Percentiles rank a stretch among this genome's conserved stretches.
phyloP scores from a whole-genome alignment of 1,284 basidiomycete species.

The Pholiota adiposa region DNA sequence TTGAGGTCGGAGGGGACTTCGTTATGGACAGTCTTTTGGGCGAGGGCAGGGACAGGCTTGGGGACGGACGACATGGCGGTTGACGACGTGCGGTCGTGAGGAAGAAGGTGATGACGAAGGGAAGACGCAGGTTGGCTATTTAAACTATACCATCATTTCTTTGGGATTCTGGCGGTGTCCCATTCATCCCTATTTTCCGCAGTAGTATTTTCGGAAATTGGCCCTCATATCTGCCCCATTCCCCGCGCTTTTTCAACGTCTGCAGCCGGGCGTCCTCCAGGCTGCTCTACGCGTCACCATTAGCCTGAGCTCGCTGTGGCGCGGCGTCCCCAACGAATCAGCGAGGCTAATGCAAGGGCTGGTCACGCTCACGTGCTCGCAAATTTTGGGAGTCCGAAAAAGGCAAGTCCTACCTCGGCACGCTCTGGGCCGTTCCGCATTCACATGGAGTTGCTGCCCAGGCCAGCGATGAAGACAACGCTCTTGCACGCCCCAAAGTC shows the following conservation, averaged over 20 bases:
- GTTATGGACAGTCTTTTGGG: neutral
- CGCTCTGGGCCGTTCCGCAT: conserved; percentile 2
- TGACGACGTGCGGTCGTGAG: neutral
- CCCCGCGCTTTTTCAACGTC: neutral
- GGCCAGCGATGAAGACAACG: neutral
- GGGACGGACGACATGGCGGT: conserved; percentile 7
- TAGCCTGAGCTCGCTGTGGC: neutral
- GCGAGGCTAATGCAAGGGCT: neutral
- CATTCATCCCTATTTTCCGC: neutral
- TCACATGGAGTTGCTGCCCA: neutral
- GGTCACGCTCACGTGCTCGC: conserved; percentile 2
- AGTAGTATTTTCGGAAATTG: neutral
- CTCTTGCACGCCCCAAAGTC: conserved; percentile 1
- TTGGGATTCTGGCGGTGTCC: conserved; percentile 4
- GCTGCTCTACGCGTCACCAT: neutral
- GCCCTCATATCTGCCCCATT: neutral
- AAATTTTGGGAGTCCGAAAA: conserved; percentile 9
- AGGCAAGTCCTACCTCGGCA: neutral
- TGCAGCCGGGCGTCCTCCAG: neutral
- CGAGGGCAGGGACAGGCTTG: neutral
- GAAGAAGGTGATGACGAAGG: neutral
- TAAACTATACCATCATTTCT: conserved; percentile 12
- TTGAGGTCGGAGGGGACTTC: conserved; percentile 13
- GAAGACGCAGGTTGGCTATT: conserved; percentile 4
- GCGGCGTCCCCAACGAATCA: conserved; percentile 2